phyloP scores from a whole-genome alignment of 1,139 yeast species.

The Lodderomyces jiufengensis region DNA sequence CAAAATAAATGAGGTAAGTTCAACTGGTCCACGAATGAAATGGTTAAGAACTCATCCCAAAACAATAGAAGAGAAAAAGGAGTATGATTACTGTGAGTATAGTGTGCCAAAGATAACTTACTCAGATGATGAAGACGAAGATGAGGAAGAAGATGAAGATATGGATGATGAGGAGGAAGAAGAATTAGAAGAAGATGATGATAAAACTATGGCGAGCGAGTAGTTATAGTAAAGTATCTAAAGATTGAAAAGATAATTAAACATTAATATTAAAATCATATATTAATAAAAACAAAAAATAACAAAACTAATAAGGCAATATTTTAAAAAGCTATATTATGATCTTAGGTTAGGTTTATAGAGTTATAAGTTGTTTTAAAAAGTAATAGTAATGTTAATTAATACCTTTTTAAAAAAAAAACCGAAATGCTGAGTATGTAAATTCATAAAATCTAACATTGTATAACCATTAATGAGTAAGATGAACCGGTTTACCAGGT shows the following conservation, averaged over 20 bases:
- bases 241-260: background rate
- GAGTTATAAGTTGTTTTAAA: too few relatives aligned
- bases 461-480: constrained; percentile 45
- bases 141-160: constrained; percentile 23
- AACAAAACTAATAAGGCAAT: too few relatives aligned
- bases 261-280: too few relatives aligned
- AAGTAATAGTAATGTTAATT: too few relatives aligned
- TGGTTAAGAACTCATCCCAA: constrained; percentile 85
- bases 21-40: constrained; percentile 88
- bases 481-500: constrained; percentile 60
- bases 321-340: too few relatives aligned
- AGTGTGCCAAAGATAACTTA: constrained; percentile 37
- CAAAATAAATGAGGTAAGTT: constrained; percentile 67
- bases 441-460: background rate
- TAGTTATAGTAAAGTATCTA: constrained; percentile 6
- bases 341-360: too few relatives aligned
- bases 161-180: constrained; percentile 24
- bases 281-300: too few relatives aligned
- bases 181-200: constrained; percentile 24
- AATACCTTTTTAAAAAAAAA: too few relatives aligned
- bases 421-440: too few relatives aligned
- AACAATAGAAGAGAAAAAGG: constrained; percentile 53
- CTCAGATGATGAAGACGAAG: constrained; percentile 27
- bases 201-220: constrained; percentile 49
- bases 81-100: constrained; percentile 61